phyloP scores from a whole-genome alignment of 2,329 filamentous ascomycete species.

The Botrytis pseudocinerea region DNA sequence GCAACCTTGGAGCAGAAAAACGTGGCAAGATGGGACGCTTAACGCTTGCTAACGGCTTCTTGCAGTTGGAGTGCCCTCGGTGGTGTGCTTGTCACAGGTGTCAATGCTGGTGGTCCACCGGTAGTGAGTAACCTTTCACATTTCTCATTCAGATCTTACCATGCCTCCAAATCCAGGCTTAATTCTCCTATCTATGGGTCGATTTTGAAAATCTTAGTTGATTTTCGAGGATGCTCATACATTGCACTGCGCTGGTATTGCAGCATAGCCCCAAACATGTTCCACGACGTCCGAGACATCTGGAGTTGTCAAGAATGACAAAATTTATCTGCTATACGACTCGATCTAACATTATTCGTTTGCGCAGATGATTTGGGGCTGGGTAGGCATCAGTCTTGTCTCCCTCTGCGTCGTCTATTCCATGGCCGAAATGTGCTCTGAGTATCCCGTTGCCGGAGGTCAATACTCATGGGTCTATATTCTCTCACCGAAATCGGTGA shows the following conservation, averaged over 20 bases:
- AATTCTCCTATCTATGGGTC: conserved; percentile 23
- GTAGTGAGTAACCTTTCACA: conserved; percentile 40
- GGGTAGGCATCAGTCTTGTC: conserved; percentile 53
- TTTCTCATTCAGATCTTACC: conserved; percentile 9
- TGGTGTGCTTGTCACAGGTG: conserved; percentile 57
- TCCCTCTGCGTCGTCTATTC: conserved; percentile 56
- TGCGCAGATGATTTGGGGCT: conserved; percentile 55
- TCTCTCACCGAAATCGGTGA: conserved; percentile 50
- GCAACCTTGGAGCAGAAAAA: conserved; percentile 22
- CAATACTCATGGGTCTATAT: conserved; percentile 61
- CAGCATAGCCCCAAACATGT: conserved; percentile 19
- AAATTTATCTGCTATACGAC: conserved; percentile 5
- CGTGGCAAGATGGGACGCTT: conserved; percentile 27
- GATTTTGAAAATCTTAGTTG: conserved; percentile 9
- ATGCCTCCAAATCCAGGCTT: conserved; percentile 3
- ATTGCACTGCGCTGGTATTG: conserved; percentile 12
- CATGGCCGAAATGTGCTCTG: conserved; percentile 60
- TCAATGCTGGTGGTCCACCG: conserved; percentile 56
- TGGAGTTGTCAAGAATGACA: conserved; percentile 23
- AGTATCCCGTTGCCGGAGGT: conserved; percentile 56
- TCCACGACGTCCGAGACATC: conserved; percentile 24
- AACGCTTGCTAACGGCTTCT: conserved; percentile 26
- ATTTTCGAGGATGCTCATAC: not conserved
- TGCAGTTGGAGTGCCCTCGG: conserved; percentile 55
- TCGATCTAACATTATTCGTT: conserved; percentile 11